Conservation (phyloP, 2,329 filamentous ascomycete species). For the Fusarium humuli region DNA sequence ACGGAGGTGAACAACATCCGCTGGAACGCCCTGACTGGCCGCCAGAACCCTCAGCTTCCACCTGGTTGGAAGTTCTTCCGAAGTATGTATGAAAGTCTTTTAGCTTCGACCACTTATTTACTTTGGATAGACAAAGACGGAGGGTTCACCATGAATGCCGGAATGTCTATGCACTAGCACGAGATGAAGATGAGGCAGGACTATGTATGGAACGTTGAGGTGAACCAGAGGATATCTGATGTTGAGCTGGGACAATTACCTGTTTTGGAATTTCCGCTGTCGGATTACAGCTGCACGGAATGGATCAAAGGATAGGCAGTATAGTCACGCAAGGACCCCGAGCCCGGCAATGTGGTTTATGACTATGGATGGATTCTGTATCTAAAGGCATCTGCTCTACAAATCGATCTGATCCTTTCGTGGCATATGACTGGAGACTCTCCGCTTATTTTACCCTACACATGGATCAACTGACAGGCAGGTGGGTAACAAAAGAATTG, state of each 20-base stretch:
- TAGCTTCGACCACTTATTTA: neutral
- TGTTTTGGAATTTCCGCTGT: neutral
- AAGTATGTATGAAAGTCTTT: neutral
- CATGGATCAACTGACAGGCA: too few species aligned
- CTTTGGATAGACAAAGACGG: neutral
- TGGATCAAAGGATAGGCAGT: neutral
- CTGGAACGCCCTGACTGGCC: constrained; percentile 3
- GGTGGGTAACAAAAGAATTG: too few species aligned
- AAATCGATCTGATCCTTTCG: too few species aligned
- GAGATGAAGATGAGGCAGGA: too few species aligned
- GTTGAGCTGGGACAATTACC: neutral
- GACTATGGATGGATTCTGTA: too few species aligned
- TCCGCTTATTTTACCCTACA: too few species aligned
- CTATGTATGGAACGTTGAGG: neutral
- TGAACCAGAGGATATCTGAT: neutral
- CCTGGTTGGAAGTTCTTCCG: neutral
- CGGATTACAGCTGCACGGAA: neutral
- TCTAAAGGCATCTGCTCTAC: too few species aligned
- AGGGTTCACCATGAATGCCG: neutral
- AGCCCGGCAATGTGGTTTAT: too few species aligned
- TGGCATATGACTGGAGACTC: too few species aligned
- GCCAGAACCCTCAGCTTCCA: neutral
- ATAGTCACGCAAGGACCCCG: too few species aligned
- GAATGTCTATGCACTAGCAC: neutral
- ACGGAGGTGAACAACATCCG: neutral